A percentile compares a stretch with the other conserved stretches of the same genome.
Conservation (phyloP, 345 rosid species). For the Citrus mangshanensis region DNA sequence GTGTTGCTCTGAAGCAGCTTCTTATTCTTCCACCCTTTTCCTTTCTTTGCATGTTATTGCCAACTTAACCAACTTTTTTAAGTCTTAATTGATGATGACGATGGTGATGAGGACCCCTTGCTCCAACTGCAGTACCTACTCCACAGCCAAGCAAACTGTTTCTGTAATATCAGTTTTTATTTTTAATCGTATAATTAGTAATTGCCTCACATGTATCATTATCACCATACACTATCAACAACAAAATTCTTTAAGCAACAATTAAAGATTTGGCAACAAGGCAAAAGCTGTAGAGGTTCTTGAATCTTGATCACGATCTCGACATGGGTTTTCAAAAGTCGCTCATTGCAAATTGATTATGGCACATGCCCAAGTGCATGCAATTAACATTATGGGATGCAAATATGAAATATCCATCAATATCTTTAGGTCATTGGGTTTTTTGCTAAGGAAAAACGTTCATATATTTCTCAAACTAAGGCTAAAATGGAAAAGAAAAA, state of each 20-base stretch:
- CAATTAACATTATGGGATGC: too few relatives aligned
- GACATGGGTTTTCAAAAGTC: not conserved
- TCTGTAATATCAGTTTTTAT: constrained; percentile 45
- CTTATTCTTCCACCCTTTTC: constrained; percentile 14
- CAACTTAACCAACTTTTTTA: constrained; percentile 31
- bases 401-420: too few relatives aligned
- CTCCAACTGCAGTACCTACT: constrained; percentile 40
- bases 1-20: constrained; percentile 52
- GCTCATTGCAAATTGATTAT: not conserved
- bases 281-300: not conserved
- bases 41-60: constrained; percentile 17
- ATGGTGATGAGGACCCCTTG: not conserved
- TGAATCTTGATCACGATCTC: not conserved
- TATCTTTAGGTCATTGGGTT: too few relatives aligned
- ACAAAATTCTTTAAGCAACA: too few relatives aligned
- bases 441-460: too few relatives aligned
- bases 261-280: too few relatives aligned
- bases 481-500: too few relatives aligned
- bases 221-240: not conserved
- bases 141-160: constrained; percentile 74
- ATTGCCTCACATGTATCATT: not conserved
- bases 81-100: constrained; percentile 9
- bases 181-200: not conserved
- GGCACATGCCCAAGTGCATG: not conserved
- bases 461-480: too few relatives aligned